phyloP scores from a whole-genome alignment of 345 rosid species.

The Corchorus olitorius region DNA sequence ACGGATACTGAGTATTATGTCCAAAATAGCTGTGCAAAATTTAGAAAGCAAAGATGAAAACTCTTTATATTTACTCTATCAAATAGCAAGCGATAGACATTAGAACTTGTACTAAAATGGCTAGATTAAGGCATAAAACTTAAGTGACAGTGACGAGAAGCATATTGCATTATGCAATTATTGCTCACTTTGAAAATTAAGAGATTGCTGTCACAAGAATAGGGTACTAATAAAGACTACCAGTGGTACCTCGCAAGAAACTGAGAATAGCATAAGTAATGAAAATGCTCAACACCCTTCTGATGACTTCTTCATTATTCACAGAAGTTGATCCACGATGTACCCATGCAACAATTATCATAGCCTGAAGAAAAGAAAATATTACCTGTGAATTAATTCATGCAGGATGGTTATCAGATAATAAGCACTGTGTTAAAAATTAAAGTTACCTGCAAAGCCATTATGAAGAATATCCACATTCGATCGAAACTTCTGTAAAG shows the following conservation, averaged over 20 bases:
- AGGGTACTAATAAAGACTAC: slow-evolving; percentile 4
- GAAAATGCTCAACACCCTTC: slow-evolving; percentile 76
- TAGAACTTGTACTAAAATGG: slow-evolving; percentile 12
- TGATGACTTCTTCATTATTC: slow-evolving; percentile 61
- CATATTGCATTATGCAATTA: not conserved
- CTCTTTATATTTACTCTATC: not conserved
- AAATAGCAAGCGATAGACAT: not conserved
- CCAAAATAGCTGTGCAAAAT: slow-evolving; percentile 62
- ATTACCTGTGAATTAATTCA: slow-evolving; percentile 19
- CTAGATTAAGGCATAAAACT: not conserved
- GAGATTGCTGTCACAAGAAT: slow-evolving; percentile 10
- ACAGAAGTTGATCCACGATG: slow-evolving; percentile 62
- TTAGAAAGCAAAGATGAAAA: not conserved
- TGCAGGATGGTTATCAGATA: slow-evolving; percentile 22
- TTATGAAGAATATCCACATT: slow-evolving; percentile 89
- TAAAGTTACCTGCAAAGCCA: slow-evolving; percentile 80
- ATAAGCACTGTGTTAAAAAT: slow-evolving; percentile 2
- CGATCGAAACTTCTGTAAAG: slow-evolving; percentile 92
- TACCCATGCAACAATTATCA: slow-evolving; percentile 84
- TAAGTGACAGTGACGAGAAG: not conserved
- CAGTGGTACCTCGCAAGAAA: slow-evolving; percentile 67
- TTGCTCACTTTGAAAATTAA: not conserved
- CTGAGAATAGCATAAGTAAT: slow-evolving; percentile 85
- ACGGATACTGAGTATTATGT: slow-evolving; percentile 71
- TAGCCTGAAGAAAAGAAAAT: slow-evolving; percentile 63